These are phyloP conservation scores for Cutaneotrichosporon sp. DNA, from an alignment of 1,284 basidiomycete species.

Conservation along the genomic window DNA sequence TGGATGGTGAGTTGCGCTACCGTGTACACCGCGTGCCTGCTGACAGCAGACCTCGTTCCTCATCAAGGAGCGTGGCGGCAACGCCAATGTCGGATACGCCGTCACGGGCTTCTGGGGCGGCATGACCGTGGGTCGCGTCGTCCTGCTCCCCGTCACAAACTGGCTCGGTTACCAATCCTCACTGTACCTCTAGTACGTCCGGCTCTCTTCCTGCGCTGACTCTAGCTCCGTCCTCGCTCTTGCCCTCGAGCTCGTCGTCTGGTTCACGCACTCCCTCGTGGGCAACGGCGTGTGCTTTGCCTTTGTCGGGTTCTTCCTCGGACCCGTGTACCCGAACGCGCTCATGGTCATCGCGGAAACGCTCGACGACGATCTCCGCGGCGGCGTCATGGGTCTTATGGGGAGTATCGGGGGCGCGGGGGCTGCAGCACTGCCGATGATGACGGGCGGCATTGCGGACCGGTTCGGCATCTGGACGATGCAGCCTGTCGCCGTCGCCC, in stretches of 20 bases:
- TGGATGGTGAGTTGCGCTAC: slow-evolving; percentile 8
- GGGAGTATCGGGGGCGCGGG: slow-evolving; percentile 60
- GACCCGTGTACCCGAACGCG: slow-evolving; percentile 59
- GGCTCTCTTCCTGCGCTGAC: background rate
- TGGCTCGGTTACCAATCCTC: slow-evolving; percentile 22
- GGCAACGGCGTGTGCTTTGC: slow-evolving; percentile 57
- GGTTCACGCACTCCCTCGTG: slow-evolving; percentile 56
- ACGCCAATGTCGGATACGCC: slow-evolving; percentile 17
- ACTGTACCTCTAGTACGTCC: slow-evolving; percentile 24
- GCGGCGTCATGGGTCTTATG: slow-evolving; percentile 58
- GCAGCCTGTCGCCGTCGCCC: slow-evolving; percentile 14
- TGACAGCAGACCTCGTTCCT: slow-evolving; percentile 17
- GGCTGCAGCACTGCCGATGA: slow-evolving; percentile 58
- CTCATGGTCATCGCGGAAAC: slow-evolving; percentile 58
- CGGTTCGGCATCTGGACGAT: slow-evolving; percentile 17
- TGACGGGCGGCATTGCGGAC: slow-evolving; percentile 16
- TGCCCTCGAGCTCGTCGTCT: slow-evolving; percentile 56
- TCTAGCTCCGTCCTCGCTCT: slow-evolving; percentile 15
- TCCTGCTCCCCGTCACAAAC: slow-evolving; percentile 24
- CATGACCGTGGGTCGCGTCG: slow-evolving; percentile 21
- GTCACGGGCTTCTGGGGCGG: slow-evolving; percentile 24
- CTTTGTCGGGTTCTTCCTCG: slow-evolving; percentile 51
- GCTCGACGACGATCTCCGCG: slow-evolving; percentile 58
- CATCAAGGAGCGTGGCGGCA: slow-evolving; percentile 16
- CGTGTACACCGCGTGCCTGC: background rate